Evolutionary conservation across 2,329 filamentous ascomycete genomes (phyloP), one percentile per base, ranked within the genome.

Genomic region (Penicillium griseofulvum): DNA sequence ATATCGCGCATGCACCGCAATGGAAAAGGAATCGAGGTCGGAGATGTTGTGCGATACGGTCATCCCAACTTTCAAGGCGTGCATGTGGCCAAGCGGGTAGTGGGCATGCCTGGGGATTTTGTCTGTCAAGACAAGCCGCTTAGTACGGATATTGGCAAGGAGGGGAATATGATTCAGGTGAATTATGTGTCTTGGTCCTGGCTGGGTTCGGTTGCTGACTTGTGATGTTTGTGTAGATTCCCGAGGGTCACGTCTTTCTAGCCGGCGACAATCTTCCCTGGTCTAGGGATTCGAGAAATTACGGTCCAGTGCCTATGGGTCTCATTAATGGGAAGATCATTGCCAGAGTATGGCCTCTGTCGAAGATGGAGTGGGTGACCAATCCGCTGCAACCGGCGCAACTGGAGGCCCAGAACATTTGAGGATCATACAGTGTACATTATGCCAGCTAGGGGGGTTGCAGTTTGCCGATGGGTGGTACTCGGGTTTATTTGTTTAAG

Each of bases 201-300:
- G 50, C 41, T 46, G 22, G 31, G 22, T 29, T 26, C 34, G 16
- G 43, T 55, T 43, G 34, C 52, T 52, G 54, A 54, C 44, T 37
- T 19, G 22, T 42, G 41, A 31, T 22, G 9, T 31, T 44, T 42
- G 46, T 26, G 9, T 67, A 95, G 89, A 85, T 99, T 16, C 94
- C 94, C 0, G 80, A 89, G 68, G 94, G 94, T 1, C 94, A 99
- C 78, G 95, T 91, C 67, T 97, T 91, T 85, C 78, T 97, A 7
- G 84, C 86, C 3, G 94, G 94, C 3, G 94, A 99, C 73, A 97
- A 97, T 72, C 69, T 96, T 58, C 81, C 85, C 3, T 88, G 84
- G 66, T 97, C 91, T 24, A 80, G 90, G 61, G 94, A 99, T 77
- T 97, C 91, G 41, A 85, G 94, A 58, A 80, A 86, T 38, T 96